Base-by-base conservation (phyloP, 306 rosid species). In the Aeschynomene evenia region DNA sequence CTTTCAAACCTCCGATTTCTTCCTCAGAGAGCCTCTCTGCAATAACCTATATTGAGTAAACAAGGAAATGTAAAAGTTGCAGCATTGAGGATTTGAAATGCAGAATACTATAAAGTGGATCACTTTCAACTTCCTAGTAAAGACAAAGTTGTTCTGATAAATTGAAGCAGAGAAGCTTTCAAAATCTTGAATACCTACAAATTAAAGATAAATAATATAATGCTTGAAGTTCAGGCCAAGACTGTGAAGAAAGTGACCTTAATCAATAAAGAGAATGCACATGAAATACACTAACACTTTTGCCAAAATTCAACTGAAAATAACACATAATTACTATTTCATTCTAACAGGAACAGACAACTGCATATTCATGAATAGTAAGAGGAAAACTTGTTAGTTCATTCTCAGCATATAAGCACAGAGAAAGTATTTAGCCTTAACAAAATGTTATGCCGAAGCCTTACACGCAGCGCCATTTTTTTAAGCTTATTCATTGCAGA, bases 1-100 rank as follows among this genome's bases (percentile, higher is more conserved):
- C 90, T 64, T 80, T 85, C 76, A 85, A 46, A 31, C 87, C 90
- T n/a, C 84, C 90, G 33, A 85, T 82, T 80, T 85, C 90, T 83
- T 85, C 90, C 78, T 83, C 87, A 16, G 87, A 83, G 18, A 85
- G 90, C 49, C 70, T 82, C 74, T 85, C 87, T 7, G 84, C 90
- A 56, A 83, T 83, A 52, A 85, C 87, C 87, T 85, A 24, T 13
- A 71, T 55, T 18, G 19, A 66, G 46, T 15, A 50, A 19, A 68
- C 77, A 68, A 49, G 5, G 31, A 68, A 74, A 14, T 34, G 36
- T 50, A 3, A 70, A 11, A 18, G 37, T 23, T 49, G 2, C n/a
- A 4, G 46, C 43, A 54, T 60, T 11, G n/a, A 66, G 50, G 55
- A 63, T 63, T 60, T 37, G 28, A 22, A 26, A 34, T 6, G 7